Base-by-base conservation (phyloP, 805 yeast species). In the Myxozyma vanderwaltii region DNA sequence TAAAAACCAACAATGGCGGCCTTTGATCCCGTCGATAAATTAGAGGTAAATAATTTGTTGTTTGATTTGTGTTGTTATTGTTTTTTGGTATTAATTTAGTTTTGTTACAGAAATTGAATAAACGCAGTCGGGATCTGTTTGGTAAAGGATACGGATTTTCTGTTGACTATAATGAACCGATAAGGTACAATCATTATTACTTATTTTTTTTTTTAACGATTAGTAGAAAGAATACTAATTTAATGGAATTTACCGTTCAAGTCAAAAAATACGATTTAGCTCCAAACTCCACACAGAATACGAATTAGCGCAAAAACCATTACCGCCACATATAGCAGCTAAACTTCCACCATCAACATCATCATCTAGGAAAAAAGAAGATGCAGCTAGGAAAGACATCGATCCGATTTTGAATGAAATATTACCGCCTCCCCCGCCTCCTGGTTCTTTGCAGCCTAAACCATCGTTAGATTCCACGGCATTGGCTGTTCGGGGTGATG, bases 311-410 rank as follows among this genome's bases (percentile, higher is more conserved):
- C 47, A 35, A 44, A 65, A 63, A n/a, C 39, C 39, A 10, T 58
- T 70, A 19, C 73, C 73, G n/a, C 56, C 58, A 12, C 67, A 68
- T 47, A 56, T 70, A 6, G 67, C 63, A 4, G 63, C 65, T 5
- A 69, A 66, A 47, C 50, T 69, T 15, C 66, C 67, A 1, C 63
- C 63, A 8, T 51, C 61, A 50, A 49, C 48, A 40, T 29, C 49
- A 38, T 51, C 41, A 19, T 27, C 61, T 17, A 49, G 58, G n/a
- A 51, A 53, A 26, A 50, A 47, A 53, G 54, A 54, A 10, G 60
- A 61, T 35, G 54, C 54, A 4, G 29, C 56, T 3, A 51, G 60
- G 19, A 51, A 63, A 41, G 61, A 57, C 1, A 43, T 57, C 23
- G 49, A 45, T 48, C 59, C 63, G 39, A 27, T 53, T 36, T 26